A percentile compares a stretch with the other conserved stretches of the same genome.
Evolutionary conservation across 495 filamentous ascomycete genomes (phyloP).

Genomic region (Darksidea phi): DNA sequence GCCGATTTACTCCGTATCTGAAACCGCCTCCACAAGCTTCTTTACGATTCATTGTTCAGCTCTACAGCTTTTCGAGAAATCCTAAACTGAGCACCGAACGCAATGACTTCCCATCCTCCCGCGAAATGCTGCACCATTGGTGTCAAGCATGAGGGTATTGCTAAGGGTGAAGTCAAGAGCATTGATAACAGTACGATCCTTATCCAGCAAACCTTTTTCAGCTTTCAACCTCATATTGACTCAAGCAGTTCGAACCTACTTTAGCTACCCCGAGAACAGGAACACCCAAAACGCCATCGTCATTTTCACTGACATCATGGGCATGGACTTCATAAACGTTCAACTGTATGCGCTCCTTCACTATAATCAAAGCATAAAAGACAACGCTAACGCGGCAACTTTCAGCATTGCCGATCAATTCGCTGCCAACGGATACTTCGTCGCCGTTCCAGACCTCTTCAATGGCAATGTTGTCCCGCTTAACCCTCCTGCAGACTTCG

Average conservation of each 20-base stretch:
- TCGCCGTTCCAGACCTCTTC: conserved; percentile 75
- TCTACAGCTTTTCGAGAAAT: no score
- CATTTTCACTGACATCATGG: conserved; percentile 45
- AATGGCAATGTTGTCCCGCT: conserved; percentile 65
- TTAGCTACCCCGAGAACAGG: conserved; percentile 46
- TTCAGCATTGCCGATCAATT: conserved; percentile 77
- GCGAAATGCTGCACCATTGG: conserved; percentile 49
- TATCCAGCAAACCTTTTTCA: no score
- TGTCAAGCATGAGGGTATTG: conserved; percentile 47
- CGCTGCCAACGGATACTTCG: conserved; percentile 77
- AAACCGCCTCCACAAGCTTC: no score
- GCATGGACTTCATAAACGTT: conserved; percentile 69
- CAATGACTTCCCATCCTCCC: conserved; percentile 49
- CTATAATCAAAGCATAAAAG: no score
- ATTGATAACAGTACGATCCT: conserved; percentile 43
- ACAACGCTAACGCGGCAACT: background rate
- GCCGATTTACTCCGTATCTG: no score
- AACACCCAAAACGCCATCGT: conserved; percentile 47
- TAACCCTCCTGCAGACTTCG: conserved; percentile 57
- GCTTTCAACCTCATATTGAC: background rate
- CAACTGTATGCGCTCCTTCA: conserved; percentile 53
- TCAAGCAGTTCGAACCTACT: conserved; percentile 47
- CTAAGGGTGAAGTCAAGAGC: conserved; percentile 45
- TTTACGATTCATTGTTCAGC: no score
- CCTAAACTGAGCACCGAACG: background rate